Evolutionary conservation across 2,329 filamentous ascomycete genomes (phyloP), one percentile per base, ranked within the genome.

Genomic region (Teratosphaeriaceae sp.): DNA sequence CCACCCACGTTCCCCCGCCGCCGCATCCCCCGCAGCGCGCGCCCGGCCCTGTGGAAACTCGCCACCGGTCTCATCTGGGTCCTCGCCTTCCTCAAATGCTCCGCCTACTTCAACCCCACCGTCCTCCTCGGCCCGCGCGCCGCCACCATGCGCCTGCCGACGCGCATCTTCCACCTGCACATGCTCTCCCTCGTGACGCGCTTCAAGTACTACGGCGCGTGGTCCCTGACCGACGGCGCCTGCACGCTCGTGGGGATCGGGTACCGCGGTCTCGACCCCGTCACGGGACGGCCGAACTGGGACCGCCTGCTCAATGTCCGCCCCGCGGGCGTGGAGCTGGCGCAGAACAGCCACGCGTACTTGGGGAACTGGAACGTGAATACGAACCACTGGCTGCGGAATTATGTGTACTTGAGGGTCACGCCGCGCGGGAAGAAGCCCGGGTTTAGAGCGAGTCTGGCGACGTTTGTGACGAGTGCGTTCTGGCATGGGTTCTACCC

Each of bases 401-500:
- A 97, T 65, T 98, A 96, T 61, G 76, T 98, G 54, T 98, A 97
- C 61, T 75, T 98, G 37, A 82, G 92, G 19, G 92, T 98, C 2
- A 98, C 92, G 0, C 92, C 92, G 0, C 85, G 85, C 55, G 92
- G 92, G 42, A 92, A 88, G 73, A 98, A 97, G 65, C 92, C 92
- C 8, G 92, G 92, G 1, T 98, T 98, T 71, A 78, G 89, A 46
- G 92, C 92, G 39, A 97, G 85, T 58, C 70, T 98, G 70, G 88
- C 88, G 24, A 98, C 92, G 0, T 98, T 98, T 62, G 78, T 81
- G 5, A 97, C 92, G 16, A 95, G 88, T 59, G 90, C 92, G 2
- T 83, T 97, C 54, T 98, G 92, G 92, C 92, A 98, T 60, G 92
- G 92, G 22, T 98, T 98, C 67, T 94, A 94, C 54, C 90, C 92